Conservation (phyloP, 2,329 filamentous ascomycete genomes). For the Metarhizium rileyi region DNA sequence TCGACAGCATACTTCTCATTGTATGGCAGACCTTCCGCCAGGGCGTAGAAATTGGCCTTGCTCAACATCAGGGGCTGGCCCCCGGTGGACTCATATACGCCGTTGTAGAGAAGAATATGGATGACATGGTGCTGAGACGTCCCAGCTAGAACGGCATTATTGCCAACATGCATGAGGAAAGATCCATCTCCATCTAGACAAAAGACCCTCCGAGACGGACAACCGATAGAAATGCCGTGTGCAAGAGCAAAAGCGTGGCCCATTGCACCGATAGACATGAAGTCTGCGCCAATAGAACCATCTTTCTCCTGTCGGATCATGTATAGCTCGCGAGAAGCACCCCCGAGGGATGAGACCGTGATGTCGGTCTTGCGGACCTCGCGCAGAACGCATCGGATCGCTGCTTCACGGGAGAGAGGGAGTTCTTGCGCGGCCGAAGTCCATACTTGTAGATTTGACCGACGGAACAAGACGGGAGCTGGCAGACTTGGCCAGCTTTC, state of each 20-base stretch:
- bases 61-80: conserved; percentile 2
- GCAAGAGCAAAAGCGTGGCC: conserved; percentile 2
- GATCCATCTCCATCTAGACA: conserved; percentile 5
- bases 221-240: neutral
- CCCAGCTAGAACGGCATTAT: conserved; percentile 2
- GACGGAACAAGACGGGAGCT: no score
- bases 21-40: conserved; percentile 1
- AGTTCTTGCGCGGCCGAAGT: neutral
- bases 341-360: conserved; percentile 3
- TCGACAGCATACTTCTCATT: conserved; percentile 1
- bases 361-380: neutral
- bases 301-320: conserved; percentile 3
- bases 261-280: conserved; percentile 4
- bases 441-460: no score
- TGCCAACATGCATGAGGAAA: conserved; percentile 4
- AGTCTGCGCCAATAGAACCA: neutral
- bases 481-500: no score
- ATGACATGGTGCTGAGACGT: neutral
- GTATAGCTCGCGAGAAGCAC: conserved; percentile 4
- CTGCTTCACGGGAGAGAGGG: neutral
- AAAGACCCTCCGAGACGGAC: neutral
- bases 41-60: neutral
- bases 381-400: neutral
- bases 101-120: conserved; percentile 5
- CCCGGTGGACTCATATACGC: conserved; percentile 1